Evolutionary conservation across 805 yeast genomes (phyloP).

Genomic region (Yarrowia alimentaria): DNA sequence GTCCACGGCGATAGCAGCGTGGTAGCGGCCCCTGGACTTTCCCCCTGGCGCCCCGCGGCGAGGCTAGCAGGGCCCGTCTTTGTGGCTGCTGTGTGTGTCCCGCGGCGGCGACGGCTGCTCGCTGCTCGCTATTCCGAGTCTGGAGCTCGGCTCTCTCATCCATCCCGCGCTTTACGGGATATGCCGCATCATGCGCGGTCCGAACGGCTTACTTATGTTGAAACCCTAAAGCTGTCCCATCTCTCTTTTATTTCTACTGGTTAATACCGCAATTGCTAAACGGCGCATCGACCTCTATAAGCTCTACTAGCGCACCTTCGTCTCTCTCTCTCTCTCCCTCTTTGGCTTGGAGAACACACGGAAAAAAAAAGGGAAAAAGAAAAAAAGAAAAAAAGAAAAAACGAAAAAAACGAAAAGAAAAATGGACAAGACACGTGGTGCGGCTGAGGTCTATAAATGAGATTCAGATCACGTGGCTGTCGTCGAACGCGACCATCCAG

Average conservation of each 20-base stretch:
- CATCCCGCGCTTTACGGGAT: slow-evolving; percentile 12
- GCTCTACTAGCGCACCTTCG: slow-evolving; percentile 3
- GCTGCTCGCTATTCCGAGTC: too few relatives aligned
- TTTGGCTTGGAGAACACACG: too few relatives aligned
- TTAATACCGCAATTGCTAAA: slow-evolving; percentile 26
- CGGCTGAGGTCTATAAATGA: too few relatives aligned
- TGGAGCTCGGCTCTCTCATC: not conserved
- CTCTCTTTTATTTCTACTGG: not conserved
- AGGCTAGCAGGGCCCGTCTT: not conserved
- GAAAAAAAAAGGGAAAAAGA: too few relatives aligned
- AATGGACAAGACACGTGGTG: too few relatives aligned
- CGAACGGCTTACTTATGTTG: slow-evolving; percentile 20
- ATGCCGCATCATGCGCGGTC: slow-evolving; percentile 20
- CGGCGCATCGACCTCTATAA: slow-evolving; percentile 21
- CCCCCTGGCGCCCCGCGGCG: too few relatives aligned
- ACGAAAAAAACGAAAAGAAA: too few relatives aligned
- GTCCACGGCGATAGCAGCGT: slow-evolving; percentile 21
- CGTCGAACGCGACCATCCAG: too few relatives aligned
- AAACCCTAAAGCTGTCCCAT: slow-evolving; percentile 7
- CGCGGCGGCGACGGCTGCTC: too few relatives aligned
- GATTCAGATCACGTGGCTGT: too few relatives aligned
- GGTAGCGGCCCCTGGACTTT: not conserved
- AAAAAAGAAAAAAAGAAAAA: too few relatives aligned
- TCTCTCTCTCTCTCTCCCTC: too few relatives aligned
- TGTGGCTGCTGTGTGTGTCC: not conserved